Conservation (phyloP, 2,329 filamentous ascomycete species). For the Calonectria naviculata region DNA sequence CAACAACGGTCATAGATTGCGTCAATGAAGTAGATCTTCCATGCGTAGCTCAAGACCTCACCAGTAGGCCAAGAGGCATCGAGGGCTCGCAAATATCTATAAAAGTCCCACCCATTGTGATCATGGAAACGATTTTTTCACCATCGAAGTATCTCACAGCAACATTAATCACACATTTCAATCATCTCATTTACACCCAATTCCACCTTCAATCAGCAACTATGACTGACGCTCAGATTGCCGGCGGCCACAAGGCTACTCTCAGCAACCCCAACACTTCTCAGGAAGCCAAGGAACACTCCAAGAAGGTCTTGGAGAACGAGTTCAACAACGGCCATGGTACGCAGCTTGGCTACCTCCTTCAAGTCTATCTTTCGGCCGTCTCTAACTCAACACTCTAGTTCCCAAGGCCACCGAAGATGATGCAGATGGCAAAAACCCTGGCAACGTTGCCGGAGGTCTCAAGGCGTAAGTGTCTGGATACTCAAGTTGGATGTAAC, state of each 20-base stretch:
- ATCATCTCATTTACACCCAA: not conserved
- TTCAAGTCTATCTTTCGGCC: not conserved
- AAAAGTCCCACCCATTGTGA: constrained; percentile 15
- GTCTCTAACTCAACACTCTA: too few relatives aligned
- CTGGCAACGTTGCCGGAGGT: constrained; percentile 65
- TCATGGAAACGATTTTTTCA: too few relatives aligned
- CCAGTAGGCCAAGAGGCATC: constrained; percentile 7
- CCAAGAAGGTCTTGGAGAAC: constrained; percentile 62
- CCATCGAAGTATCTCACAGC: not conserved
- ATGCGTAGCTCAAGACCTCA: not conserved
- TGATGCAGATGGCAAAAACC: constrained; percentile 51
- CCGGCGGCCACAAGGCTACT: constrained; percentile 70
- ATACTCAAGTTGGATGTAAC: too few relatives aligned
- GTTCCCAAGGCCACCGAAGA: too few relatives aligned
- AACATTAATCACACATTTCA: not conserved
- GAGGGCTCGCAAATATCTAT: constrained; percentile 23
- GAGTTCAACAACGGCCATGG: constrained; percentile 57
- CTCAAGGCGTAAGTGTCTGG: constrained; percentile 50
- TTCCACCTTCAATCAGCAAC: constrained; percentile 35
- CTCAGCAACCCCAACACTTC: constrained; percentile 68
- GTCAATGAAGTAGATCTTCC: constrained; percentile 27
- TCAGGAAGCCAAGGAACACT: constrained; percentile 66
- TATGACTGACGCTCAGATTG: constrained; percentile 63
- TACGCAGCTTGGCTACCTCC: constrained; percentile 13
- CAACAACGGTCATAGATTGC: constrained; percentile 27